Evolutionary conservation across 2,329 filamentous ascomycete species (phyloP).

Genomic region (Sporothrix dimorphospora): DNA sequence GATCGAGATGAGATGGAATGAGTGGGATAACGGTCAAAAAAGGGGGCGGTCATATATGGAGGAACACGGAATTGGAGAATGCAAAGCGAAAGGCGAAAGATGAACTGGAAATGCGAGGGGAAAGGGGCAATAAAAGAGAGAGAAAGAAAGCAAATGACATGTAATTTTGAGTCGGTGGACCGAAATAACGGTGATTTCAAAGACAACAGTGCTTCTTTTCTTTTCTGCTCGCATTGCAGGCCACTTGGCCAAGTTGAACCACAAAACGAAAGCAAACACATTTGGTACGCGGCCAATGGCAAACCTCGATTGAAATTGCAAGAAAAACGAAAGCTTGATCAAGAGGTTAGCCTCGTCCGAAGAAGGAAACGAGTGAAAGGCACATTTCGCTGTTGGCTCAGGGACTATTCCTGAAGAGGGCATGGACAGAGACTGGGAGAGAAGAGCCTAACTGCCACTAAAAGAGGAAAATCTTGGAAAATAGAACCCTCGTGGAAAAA

Average conservation of each 20-base stretch:
- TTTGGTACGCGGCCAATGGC: not conserved
- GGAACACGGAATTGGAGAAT: not conserved
- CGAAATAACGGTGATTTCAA: constrained; percentile 3
- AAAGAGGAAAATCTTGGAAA: not conserved
- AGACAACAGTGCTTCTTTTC: not conserved
- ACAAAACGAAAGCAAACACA: not conserved
- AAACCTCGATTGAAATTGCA: constrained; percentile 4
- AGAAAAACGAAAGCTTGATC: not conserved
- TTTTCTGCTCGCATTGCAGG: not conserved
- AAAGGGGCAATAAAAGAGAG: not conserved
- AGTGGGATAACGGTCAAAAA: not conserved
- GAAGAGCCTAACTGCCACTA: not conserved
- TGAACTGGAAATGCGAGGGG: not conserved
- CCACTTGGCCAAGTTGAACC: not conserved
- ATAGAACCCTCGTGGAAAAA: not conserved
- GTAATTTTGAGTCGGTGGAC: not conserved
- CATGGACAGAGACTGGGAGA: constrained; percentile 5
- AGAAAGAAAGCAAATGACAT: not conserved
- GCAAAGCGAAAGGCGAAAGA: not conserved
- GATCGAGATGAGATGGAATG: not conserved
- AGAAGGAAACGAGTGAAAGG: not conserved
- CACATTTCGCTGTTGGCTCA: not conserved
- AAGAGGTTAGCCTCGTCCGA: not conserved
- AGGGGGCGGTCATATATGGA: not conserved
- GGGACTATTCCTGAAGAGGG: constrained; percentile 5